A percentile compares a stretch with the other conserved stretches of the same genome.
Conservation (phyloP, 2,329 filamentous ascomycete species). For the Stemphylium beticola region DNA sequence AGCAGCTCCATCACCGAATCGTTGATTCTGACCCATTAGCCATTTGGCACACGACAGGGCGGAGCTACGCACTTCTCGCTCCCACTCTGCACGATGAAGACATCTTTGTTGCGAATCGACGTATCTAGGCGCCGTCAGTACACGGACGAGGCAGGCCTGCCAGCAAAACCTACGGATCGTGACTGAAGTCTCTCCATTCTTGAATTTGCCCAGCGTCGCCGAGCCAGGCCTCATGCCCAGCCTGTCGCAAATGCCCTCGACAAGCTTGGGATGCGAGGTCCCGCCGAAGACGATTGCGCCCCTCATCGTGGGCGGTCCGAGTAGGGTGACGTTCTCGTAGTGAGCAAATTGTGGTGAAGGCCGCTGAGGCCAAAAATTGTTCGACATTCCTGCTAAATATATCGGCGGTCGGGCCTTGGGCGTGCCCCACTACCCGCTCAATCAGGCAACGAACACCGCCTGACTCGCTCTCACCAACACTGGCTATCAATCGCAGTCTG, state of each 20-base stretch:
- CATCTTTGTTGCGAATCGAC: slow-evolving; percentile 93
- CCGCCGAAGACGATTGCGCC: slow-evolving; percentile 72
- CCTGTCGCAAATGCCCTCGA: slow-evolving; percentile 70
- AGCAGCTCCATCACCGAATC: slow-evolving; percentile 99
- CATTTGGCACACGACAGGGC: slow-evolving; percentile 14
- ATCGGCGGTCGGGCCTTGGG: slow-evolving; percentile 10
- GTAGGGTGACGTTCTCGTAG: slow-evolving; percentile 37
- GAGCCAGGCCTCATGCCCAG: slow-evolving; percentile 66
- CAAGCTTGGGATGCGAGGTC: slow-evolving; percentile 67
- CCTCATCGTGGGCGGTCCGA: slow-evolving; percentile 61
- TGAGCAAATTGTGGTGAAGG: slow-evolving; percentile 29
- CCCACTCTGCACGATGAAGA: slow-evolving; percentile 97
- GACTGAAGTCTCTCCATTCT: slow-evolving; percentile 73
- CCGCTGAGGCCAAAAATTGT: slow-evolving; percentile 34
- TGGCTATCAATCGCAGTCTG: not conserved
- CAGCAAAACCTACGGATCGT: slow-evolving; percentile 61
- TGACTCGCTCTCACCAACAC: slow-evolving; percentile 14
- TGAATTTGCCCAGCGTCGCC: slow-evolving; percentile 69
- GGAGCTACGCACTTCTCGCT: slow-evolving; percentile 68
- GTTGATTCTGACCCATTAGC: slow-evolving; percentile 70
- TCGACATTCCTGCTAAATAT: slow-evolving; percentile 24
- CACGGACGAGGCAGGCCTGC: slow-evolving; percentile 2
- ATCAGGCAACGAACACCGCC: slow-evolving; percentile 6
- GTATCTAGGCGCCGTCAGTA: slow-evolving; percentile 51
- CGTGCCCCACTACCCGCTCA: slow-evolving; percentile 10